Conservation (phyloP, 2,329 filamentous ascomycete genomes). For the Aspergillus fructus region DNA sequence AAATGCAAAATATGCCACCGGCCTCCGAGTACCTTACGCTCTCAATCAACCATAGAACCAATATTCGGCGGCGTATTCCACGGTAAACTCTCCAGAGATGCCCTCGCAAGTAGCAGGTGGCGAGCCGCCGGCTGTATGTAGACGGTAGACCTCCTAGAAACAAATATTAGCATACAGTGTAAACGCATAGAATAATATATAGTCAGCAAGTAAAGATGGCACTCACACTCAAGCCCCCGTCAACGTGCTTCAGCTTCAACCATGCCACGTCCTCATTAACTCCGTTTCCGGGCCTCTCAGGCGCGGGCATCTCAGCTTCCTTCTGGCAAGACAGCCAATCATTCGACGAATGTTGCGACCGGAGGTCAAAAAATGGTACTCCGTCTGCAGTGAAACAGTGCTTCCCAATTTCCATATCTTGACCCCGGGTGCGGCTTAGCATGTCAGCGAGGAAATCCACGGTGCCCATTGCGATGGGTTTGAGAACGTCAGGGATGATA, state of each 20-base stretch:
- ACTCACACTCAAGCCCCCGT: slow-evolving; percentile 34
- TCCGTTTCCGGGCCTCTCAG: slow-evolving; percentile 6
- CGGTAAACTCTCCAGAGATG: slow-evolving; percentile 29
- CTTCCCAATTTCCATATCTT: slow-evolving; percentile 33
- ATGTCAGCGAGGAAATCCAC: slow-evolving; percentile 27
- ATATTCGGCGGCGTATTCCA: slow-evolving; percentile 45
- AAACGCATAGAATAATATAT: no score
- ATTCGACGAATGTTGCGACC: slow-evolving; percentile 13
- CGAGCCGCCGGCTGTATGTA: slow-evolving; percentile 38
- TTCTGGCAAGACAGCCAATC: slow-evolving; percentile 29
- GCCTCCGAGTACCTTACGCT: neutral
- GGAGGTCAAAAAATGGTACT: slow-evolving; percentile 35
- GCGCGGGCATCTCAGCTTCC: slow-evolving; percentile 29
- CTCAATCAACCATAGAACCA: slow-evolving; percentile 40
- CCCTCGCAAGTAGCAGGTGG: slow-evolving; percentile 35
- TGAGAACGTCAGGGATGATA: slow-evolving; percentile 25
- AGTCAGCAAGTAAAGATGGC: neutral
- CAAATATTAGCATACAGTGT: neutral
- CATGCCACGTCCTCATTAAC: slow-evolving; percentile 30
- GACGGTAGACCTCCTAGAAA: slow-evolving; percentile 42
- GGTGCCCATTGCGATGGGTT: slow-evolving; percentile 23
- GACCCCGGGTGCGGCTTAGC: slow-evolving; percentile 15
- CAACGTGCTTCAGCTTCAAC: slow-evolving; percentile 30
- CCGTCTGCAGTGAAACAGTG: slow-evolving; percentile 34
- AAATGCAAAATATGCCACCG: neutral